Evolutionary conservation across 106 monocot species (phyloP), one percentile per base, ranked within the genome.

Genomic region (Dioscorea zingiberensis): DNA sequence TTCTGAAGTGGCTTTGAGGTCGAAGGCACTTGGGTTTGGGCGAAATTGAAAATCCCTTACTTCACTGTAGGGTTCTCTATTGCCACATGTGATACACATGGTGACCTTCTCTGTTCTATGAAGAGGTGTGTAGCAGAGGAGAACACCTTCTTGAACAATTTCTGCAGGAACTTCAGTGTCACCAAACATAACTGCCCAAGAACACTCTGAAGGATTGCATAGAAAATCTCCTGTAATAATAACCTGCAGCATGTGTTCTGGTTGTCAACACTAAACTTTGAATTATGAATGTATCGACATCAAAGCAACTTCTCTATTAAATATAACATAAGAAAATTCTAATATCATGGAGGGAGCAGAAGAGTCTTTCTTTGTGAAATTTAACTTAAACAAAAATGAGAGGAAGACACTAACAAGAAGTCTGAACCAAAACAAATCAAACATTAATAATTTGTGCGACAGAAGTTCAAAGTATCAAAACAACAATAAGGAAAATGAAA

Each of bases 1-100:
- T 21, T 47, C 48, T 47, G 57, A 55, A 69, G 66, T 71, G 21
- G 25, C 51, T 22, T 3, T 25, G 17, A n/a, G 19, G 55, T 14
- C 54, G 64, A 69, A 69, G 11, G 72, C 25, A 16, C 63, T 69
- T 29, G 71, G 69, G 5, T 76, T 77, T 74, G 54, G 45, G n/a
- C 77, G 62, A 60, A 80, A 83, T 48, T 85, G 82, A 73, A 91
- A 91, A 60, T 91, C 83, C 65, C 77, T 54, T 18, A 83, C 25
- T 76, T 86, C 83, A 68, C 86, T 86, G 69, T 83, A 83, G 30
- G 86, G 67, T 73, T 83, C 81, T 55, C 86, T 75, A 62, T 91
- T 84, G 27, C 74, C 71, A 59, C 80, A 75, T 27, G 86, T 86
- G 38, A 91, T 29, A 47, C 83, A 91, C n/a, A 91, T 26, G 26